phyloP scores from a whole-genome alignment of 2,329 filamentous ascomycete species.

The Trichoderma simmonsii region DNA sequence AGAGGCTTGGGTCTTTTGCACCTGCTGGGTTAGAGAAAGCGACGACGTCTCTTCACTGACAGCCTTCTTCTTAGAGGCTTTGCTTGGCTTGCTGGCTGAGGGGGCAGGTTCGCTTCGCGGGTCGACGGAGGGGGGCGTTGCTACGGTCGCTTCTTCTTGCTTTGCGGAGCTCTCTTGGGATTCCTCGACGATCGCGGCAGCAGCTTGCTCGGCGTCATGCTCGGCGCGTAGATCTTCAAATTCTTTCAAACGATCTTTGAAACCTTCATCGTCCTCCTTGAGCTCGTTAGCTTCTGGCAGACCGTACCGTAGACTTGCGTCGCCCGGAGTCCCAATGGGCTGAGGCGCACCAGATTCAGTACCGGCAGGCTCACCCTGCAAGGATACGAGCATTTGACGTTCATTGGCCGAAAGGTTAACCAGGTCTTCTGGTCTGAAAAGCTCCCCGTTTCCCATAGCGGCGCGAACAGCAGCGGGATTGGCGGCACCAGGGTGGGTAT shows the following conservation, averaged over 20 bases:
- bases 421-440: conserved; percentile 70
- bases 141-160: neutral
- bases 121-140: conserved; percentile 1
- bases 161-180: neutral
- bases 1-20: conserved; percentile 67
- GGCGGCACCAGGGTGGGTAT: conserved; percentile 44
- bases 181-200: conserved; percentile 27
- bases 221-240: conserved; percentile 78
- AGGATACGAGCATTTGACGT: conserved; percentile 49
- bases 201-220: conserved; percentile 55
- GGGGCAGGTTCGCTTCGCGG: conserved; percentile 14
- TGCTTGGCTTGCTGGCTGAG: conserved; percentile 25
- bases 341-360: conserved; percentile 33
- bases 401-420: conserved; percentile 58
- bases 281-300: conserved; percentile 52
- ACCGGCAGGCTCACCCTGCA: conserved; percentile 25
- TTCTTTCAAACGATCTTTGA: conserved; percentile 72
- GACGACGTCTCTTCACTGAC: conserved; percentile 30
- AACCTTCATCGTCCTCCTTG: conserved; percentile 54
- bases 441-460: conserved; percentile 41
- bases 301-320: conserved; percentile 40
- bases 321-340: conserved; percentile 36
- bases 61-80: conserved; percentile 33
- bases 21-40: conserved; percentile 77
- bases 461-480: conserved; percentile 26